phyloP scores from a whole-genome alignment of 495 filamentous ascomycete genomes.

The Evernia prunastri region DNA sequence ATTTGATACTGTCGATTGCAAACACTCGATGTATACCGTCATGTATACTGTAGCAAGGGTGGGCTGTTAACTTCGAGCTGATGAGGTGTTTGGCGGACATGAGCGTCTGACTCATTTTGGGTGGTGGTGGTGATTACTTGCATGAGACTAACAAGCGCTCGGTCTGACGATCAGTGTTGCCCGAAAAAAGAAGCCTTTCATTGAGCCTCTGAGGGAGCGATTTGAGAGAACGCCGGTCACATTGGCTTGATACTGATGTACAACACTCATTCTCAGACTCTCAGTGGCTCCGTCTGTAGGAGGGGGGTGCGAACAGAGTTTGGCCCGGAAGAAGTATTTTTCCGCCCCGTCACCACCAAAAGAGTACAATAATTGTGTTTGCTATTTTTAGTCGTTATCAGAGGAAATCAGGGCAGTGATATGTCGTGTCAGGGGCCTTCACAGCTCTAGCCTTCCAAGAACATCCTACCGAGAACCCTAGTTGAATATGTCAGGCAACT shows the following conservation, averaged over 20 bases:
- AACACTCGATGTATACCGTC: no score
- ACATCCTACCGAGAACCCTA: no score
- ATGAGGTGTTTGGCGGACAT: not conserved
- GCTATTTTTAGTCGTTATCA: not conserved
- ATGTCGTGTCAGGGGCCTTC: not conserved
- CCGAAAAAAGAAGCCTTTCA: no score
- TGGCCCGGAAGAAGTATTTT: no score
- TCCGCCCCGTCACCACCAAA: no score
- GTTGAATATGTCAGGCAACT: not conserved
- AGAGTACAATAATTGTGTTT: not conserved
- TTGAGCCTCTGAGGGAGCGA: not conserved
- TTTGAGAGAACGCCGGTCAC: not conserved
- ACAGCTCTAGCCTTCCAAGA: not conserved
- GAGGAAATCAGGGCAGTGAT: not conserved
- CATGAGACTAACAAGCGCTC: not conserved
- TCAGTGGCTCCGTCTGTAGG: no score
- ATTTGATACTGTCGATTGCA: not conserved
- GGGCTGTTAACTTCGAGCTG: not conserved
- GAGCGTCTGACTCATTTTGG: not conserved
- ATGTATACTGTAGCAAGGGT: no score
- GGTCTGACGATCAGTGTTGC: no score
- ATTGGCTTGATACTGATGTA: not conserved
- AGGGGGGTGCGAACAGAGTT: no score
- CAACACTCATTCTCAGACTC: no score
- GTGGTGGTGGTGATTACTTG: not conserved